Percentiles rank a stretch among this genome's conserved stretches.
phyloP scores from a whole-genome alignment of 495 filamentous ascomycete genomes.

The Apiosordaria backusii region DNA sequence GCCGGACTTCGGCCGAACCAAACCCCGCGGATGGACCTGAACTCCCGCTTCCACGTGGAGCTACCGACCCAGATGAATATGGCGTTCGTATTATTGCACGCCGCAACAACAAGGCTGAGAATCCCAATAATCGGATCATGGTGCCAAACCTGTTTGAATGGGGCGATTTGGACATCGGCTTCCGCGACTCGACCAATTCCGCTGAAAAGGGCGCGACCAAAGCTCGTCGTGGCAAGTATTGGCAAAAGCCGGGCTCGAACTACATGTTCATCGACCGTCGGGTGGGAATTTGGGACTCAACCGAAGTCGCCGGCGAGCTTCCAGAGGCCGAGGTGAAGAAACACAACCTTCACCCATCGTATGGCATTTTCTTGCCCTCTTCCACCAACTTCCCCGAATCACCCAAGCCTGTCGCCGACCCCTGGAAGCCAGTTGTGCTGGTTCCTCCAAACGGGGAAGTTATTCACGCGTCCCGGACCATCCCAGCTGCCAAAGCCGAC shows the following conservation, averaged over 20 bases:
- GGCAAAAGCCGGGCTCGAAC: conserved; percentile 40
- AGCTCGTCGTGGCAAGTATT: conserved; percentile 38
- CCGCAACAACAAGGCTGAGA: conserved; percentile 26
- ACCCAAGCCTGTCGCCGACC: conserved; percentile 29
- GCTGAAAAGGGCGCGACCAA: conserved; percentile 39
- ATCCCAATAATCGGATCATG: conserved; percentile 45
- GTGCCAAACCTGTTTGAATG: conserved; percentile 38
- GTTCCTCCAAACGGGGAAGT: conserved; percentile 32
- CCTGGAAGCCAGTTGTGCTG: conserved; percentile 37
- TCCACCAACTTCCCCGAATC: conserved; percentile 39
- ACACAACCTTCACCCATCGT: conserved; percentile 41
- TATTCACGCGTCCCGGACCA: conserved; percentile 42
- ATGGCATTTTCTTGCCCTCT: conserved; percentile 38
- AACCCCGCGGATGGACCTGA: conserved; percentile 24
- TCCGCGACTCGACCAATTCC: conserved; percentile 48
- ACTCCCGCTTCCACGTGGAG: conserved; percentile 39
- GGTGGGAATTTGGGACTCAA: conserved; percentile 41
- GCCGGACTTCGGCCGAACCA: conserved; percentile 18
- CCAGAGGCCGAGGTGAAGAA: conserved; percentile 41
- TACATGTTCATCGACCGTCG: conserved; percentile 43
- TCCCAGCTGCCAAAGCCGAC: conserved; percentile 34
- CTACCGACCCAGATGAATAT: conserved; percentile 37
- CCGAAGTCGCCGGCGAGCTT: conserved; percentile 38
- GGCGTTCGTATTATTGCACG: conserved; percentile 40
- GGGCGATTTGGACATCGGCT: conserved; percentile 45